phyloP scores from a whole-genome alignment of 768 basidiomycete genomes.

The Tulasnella sp. region DNA sequence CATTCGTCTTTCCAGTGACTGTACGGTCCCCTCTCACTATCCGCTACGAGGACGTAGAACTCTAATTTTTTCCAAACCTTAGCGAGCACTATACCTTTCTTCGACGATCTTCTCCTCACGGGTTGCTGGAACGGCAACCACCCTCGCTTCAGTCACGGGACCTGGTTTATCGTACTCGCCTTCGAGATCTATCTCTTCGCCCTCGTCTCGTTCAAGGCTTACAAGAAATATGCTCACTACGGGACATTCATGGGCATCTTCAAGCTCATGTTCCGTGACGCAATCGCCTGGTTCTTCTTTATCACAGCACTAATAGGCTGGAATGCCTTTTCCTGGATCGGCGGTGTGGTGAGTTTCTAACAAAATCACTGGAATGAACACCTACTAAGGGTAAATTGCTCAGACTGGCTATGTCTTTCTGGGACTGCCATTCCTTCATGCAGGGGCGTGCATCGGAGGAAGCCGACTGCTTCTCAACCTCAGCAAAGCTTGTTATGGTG shows the following conservation, averaged over 20 bases:
- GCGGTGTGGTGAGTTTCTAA: background rate
- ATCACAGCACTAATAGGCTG: conserved; percentile 8
- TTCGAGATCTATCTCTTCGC: conserved; percentile 9
- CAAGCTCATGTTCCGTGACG: conserved; percentile 12
- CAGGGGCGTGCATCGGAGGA: conserved; percentile 5
- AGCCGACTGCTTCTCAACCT: background rate
- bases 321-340: conserved; percentile 8
- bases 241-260: conserved; percentile 12
- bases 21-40: background rate
- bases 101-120: background rate
- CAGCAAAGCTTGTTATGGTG: background rate
- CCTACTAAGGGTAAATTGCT: background rate
- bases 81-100: background rate
- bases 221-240: background rate
- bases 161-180: conserved; percentile 12
- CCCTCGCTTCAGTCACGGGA: background rate
- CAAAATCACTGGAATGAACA: background rate
- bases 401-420: conserved; percentile 12
- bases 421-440: conserved; percentile 12
- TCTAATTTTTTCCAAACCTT: background rate
- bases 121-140: conserved; percentile 13
- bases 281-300: conserved; percentile 8
- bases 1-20: background rate
- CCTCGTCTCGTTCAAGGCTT: conserved; percentile 11
- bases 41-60: background rate